Conservation (phyloP, 495 filamentous ascomycete genomes). For the Talaromyces wortmannii region DNA sequence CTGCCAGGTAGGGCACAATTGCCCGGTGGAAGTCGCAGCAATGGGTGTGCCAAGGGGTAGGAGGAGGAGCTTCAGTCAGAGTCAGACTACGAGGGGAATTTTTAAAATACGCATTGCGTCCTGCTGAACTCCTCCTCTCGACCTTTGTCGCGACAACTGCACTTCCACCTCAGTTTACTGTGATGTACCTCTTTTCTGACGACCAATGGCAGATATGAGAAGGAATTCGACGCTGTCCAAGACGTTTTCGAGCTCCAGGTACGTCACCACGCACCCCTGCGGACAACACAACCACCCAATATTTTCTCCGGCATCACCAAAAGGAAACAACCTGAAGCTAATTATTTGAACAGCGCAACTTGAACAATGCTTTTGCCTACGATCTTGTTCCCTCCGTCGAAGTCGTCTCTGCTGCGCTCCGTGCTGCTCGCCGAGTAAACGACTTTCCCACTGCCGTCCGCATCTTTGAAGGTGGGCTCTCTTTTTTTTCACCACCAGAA, state of each 20-base stretch:
- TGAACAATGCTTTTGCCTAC: slow-evolving; percentile 99
- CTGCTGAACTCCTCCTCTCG: not conserved
- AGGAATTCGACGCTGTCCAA: slow-evolving; percentile 95
- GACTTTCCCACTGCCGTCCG: slow-evolving; percentile 97
- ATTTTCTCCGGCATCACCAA: not conserved
- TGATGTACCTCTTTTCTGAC: slow-evolving; percentile 3
- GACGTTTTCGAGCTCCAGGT: slow-evolving; percentile 99
- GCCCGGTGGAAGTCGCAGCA: slow-evolving; percentile 13
- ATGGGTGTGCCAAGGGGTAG: too few species aligned
- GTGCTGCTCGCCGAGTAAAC: slow-evolving; percentile 90
- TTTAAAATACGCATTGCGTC: not conserved
- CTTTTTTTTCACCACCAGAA: not conserved
- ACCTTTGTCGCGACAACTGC: not conserved
- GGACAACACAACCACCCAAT: slow-evolving; percentile 1
- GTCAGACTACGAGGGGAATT: not conserved
- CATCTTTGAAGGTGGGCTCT: slow-evolving; percentile 79
- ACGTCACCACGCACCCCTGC: slow-evolving; percentile 25
- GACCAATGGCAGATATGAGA: slow-evolving; percentile 74
- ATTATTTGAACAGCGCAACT: slow-evolving; percentile 64
- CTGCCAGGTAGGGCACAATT: slow-evolving; percentile 70
- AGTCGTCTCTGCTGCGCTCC: slow-evolving; percentile 85
- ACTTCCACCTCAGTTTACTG: not conserved
- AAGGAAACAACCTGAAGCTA: too few species aligned
- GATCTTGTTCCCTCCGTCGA: slow-evolving; percentile 94
- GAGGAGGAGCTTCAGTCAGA: not conserved